Conservation (phyloP, 495 filamentous ascomycete genomes). For the Aspergillus indologenus region DNA sequence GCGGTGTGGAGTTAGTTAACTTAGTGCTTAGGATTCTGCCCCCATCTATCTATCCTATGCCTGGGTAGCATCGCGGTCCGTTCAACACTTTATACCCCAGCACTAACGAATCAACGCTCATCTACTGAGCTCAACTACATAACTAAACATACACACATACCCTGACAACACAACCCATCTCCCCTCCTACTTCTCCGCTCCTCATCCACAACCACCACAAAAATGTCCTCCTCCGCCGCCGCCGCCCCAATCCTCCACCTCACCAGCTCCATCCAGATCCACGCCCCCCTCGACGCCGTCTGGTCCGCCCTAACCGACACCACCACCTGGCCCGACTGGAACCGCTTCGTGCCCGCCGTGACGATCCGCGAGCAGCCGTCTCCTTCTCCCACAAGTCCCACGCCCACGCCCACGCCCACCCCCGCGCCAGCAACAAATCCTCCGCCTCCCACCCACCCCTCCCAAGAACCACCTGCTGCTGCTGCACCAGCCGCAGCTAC, state of each 20-base stretch:
- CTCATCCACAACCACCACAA: slow-evolving; percentile 7
- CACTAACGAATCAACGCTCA: too few species aligned
- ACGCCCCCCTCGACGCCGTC: slow-evolving; percentile 31
- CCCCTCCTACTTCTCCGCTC: too few species aligned
- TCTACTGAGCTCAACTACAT: too few species aligned
- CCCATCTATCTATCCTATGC: too few species aligned
- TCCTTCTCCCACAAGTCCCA: slow-evolving; percentile 1
- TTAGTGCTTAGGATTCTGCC: too few species aligned
- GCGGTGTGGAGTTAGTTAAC: too few species aligned
- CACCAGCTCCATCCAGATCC: slow-evolving; percentile 34
- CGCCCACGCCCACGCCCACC: not conserved
- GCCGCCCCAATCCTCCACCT: slow-evolving; percentile 30
- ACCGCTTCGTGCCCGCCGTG: slow-evolving; percentile 40
- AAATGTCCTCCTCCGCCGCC: slow-evolving; percentile 31
- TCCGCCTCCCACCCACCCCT: too few species aligned
- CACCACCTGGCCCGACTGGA: slow-evolving; percentile 44
- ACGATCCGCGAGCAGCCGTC: slow-evolving; percentile 39
- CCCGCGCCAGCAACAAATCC: not conserved
- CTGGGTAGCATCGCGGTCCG: too few species aligned
- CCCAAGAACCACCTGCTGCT: not conserved
- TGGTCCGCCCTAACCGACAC: slow-evolving; percentile 40
- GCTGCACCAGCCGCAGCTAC: slow-evolving; percentile 20
- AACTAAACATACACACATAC: too few species aligned
- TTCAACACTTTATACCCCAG: too few species aligned
- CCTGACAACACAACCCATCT: too few species aligned